Conservation (phyloP, 163 green algal genomes). For the Volvox carteri region DNA sequence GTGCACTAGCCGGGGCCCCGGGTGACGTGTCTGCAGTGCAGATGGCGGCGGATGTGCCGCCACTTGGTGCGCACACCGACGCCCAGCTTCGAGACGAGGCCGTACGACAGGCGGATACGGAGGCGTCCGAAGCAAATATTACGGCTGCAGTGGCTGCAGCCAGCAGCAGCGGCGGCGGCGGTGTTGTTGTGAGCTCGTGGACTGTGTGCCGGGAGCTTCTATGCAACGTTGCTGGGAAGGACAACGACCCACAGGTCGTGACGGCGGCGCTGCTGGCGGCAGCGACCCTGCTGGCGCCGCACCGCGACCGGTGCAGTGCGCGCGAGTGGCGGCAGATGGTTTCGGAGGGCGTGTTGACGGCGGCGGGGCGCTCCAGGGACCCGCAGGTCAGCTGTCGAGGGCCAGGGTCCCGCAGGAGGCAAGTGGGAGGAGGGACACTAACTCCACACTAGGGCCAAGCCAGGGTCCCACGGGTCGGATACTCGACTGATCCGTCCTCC, state of each 20-base stretch:
- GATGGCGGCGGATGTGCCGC: too few relatives aligned
- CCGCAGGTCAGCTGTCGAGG: too few relatives aligned
- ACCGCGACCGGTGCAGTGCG: not conserved
- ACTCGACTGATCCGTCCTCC: too few relatives aligned
- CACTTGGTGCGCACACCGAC: too few relatives aligned
- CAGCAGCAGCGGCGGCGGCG: not conserved
- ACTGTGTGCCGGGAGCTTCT: constrained; percentile 27
- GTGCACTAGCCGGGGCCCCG: too few relatives aligned
- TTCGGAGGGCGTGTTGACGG: constrained; percentile 7
- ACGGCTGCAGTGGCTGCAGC: not conserved
- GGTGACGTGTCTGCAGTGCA: too few relatives aligned
- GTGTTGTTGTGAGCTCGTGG: constrained; percentile 11
- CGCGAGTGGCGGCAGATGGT: constrained; percentile 16
- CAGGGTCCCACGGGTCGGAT: too few relatives aligned
- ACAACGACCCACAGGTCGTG: not conserved
- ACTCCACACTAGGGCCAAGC: too few relatives aligned
- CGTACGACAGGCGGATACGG: not conserved
- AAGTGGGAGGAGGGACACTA: too few relatives aligned
- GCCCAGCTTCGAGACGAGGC: too few relatives aligned
- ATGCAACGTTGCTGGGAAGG: not conserved
- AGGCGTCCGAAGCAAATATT: not conserved
- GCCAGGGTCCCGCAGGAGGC: too few relatives aligned
- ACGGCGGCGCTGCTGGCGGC: constrained; percentile 18
- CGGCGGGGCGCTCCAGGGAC: not conserved
- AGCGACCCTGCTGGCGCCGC: not conserved